These are phyloP conservation scores for Nitzschia sp. DNA, from an alignment of 108 stramenopile species.

Conservation along the genomic window DNA sequence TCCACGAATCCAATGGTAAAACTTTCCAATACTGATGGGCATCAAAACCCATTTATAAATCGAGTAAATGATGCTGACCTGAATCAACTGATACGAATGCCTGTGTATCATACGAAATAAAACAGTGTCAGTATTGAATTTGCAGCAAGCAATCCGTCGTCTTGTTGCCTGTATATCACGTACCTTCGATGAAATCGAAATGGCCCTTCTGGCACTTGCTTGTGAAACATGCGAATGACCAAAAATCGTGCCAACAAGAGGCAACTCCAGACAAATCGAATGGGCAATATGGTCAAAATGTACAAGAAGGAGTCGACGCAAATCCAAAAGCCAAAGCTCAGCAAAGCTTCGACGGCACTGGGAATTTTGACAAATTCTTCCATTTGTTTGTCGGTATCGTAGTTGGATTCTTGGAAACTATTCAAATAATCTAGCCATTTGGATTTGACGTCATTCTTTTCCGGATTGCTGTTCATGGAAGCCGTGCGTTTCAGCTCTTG, in stretches of 20 bases:
- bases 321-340: constrained; percentile 89
- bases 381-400: constrained; percentile 86
- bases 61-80: constrained; percentile 70
- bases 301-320: constrained; percentile 95
- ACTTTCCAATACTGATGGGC: constrained; percentile 84
- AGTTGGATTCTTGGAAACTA: constrained; percentile 53
- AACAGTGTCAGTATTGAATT: background rate
- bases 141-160: background rate
- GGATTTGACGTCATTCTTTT: constrained; percentile 21
- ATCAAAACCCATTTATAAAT: constrained; percentile 68
- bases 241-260: constrained; percentile 41
- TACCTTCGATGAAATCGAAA: constrained; percentile 58
- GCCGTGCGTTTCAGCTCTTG: background rate
- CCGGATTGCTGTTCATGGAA: constrained; percentile 12
- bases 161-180: too few species aligned
- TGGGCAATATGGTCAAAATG: constrained; percentile 87
- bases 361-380: constrained; percentile 96
- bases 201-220: constrained; percentile 15
- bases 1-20: constrained; percentile 98
- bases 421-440: constrained; percentile 65
- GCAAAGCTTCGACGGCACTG: constrained; percentile 78
- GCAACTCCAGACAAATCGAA: constrained; percentile 76
- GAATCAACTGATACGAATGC: constrained; percentile 89
- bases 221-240: constrained; percentile 7
- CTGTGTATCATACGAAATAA: constrained; percentile 15